Evolutionary conservation across 176 grass and related monocot genomes (phyloP).

Genomic region (Paspalum vaginatum): DNA sequence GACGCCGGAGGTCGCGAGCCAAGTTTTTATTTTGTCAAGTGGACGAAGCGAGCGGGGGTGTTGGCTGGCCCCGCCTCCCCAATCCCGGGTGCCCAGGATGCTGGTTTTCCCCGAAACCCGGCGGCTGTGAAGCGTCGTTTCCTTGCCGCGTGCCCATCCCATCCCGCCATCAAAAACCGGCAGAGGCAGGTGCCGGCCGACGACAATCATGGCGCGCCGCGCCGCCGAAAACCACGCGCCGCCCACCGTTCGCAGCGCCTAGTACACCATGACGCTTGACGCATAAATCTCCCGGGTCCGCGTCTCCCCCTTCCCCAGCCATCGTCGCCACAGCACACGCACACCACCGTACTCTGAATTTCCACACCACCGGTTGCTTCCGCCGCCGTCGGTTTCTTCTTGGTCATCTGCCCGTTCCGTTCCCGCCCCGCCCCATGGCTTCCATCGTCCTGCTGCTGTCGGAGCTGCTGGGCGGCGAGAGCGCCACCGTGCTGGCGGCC

Average conservation of each 20-base stretch:
- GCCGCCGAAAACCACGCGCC: neutral
- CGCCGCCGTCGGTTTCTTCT: neutral
- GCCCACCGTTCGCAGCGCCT: neutral
- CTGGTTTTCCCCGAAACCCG: neutral
- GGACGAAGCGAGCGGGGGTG: too few species aligned
- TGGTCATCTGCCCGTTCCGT: neutral
- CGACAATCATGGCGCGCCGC: neutral
- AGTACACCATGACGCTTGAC: too few species aligned
- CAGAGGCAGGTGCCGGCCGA: too few species aligned
- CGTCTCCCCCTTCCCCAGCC: neutral
- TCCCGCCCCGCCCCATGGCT: constrained; percentile 11
- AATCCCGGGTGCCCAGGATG: neutral
- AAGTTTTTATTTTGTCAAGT: too few species aligned
- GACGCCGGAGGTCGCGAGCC: too few species aligned
- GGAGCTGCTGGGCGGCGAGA: constrained; percentile 54
- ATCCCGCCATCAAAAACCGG: too few species aligned
- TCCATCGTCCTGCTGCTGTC: constrained; percentile 54
- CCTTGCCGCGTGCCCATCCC: too few species aligned
- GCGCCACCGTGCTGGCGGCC: constrained; percentile 44
- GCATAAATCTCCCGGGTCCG: neutral
- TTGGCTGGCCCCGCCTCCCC: neutral
- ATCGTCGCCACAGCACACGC: neutral
- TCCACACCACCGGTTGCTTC: neutral
- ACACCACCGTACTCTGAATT: too few species aligned
- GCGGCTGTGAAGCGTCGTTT: too few species aligned